Base-by-base conservation (phyloP, 148 eudicot species). In the Nepenthes gracilis region DNA sequence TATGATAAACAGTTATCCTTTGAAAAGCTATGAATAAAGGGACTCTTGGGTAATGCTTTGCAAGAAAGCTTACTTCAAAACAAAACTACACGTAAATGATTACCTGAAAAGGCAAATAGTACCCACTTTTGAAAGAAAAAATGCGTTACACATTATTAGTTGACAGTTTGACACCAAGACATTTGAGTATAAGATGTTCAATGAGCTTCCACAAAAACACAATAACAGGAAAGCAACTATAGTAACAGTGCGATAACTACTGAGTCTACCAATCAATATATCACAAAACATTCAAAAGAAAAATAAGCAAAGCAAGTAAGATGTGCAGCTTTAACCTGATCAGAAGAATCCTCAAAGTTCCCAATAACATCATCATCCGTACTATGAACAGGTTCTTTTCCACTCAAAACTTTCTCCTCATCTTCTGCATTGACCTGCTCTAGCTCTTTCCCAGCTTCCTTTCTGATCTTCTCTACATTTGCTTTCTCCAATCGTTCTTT, bases 401-500 rank as follows among this genome's bases (percentile, higher is more conserved):
- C 62, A 58, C 55, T 73, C 57, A 74, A 74, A 56, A 43, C 73
- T 61, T 72, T 60, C 32, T 70, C 82, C 35, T 57, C 76, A 57
- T 57, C 68, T 61, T 60, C 83, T 56, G 40, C 62, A 49, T 77
- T 71, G 54, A 53, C 72, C 34, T 33, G 61, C 47, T 75, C 66
- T 54, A 77, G 66, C 66, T 80, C 80, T 45, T 64, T 64, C 32
- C 77, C 73, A 13, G 73, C 81, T 73, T 80, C 95, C 49, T 76
- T 78, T 69, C 60, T 80, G 61, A 73, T 83, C 75, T 80, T 84
- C 72, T 84, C 88, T 77, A 82, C 90, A 64, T 83, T 85, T 71
- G 86, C 95, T 73, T 79, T 84, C 66, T 82, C 83, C 58, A 82
- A 69, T 40, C 95, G 86, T 68, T 87, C 91, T 70, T 81, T 74